Percentiles rank a stretch among this genome's conserved stretches.
Evolutionary conservation across 768 basidiomycete species (phyloP).

Genomic region (Gelatoporia subvermispora): DNA sequence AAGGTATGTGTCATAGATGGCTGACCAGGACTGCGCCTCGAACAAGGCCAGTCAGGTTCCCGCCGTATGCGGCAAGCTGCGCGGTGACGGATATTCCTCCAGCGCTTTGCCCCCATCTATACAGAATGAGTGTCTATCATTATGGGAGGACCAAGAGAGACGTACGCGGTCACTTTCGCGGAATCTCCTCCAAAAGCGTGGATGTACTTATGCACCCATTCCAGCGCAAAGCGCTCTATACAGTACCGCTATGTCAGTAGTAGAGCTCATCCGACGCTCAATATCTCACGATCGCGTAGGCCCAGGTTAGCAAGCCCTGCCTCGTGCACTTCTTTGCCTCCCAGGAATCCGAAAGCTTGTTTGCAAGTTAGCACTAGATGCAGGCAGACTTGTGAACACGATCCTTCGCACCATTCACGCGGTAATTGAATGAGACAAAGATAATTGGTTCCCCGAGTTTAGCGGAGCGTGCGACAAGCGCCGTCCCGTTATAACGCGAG

Average conservation of each 20-base stretch:
- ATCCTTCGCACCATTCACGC: slow-evolving; percentile 1
- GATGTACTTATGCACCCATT: slow-evolving; percentile 27
- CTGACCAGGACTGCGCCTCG: slow-evolving; percentile 34
- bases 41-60: slow-evolving; percentile 17
- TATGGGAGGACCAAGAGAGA: slow-evolving; percentile 33
- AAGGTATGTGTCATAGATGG: not conserved
- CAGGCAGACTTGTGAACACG: not conserved
- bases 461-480: slow-evolving; percentile 29
- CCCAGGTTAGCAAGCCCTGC: slow-evolving; percentile 41
- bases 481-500: not conserved
- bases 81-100: slow-evolving; percentile 31
- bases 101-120: slow-evolving; percentile 31
- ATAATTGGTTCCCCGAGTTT: slow-evolving; percentile 38
- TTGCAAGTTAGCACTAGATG: not conserved
- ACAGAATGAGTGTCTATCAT: not conserved
- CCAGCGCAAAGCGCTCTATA: slow-evolving; percentile 32
- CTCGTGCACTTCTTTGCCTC: slow-evolving; percentile 32
- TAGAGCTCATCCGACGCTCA: not conserved
- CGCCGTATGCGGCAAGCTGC: slow-evolving; percentile 21
- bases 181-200: slow-evolving; percentile 33
- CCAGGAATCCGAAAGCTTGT: slow-evolving; percentile 35
- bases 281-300: slow-evolving; percentile 37
- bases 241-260: not conserved
- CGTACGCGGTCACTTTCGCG: slow-evolving; percentile 29
- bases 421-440: slow-evolving; percentile 51